phyloP scores from a whole-genome alignment of 768 basidiomycete species.

The Tephrocybe sp. region DNA sequence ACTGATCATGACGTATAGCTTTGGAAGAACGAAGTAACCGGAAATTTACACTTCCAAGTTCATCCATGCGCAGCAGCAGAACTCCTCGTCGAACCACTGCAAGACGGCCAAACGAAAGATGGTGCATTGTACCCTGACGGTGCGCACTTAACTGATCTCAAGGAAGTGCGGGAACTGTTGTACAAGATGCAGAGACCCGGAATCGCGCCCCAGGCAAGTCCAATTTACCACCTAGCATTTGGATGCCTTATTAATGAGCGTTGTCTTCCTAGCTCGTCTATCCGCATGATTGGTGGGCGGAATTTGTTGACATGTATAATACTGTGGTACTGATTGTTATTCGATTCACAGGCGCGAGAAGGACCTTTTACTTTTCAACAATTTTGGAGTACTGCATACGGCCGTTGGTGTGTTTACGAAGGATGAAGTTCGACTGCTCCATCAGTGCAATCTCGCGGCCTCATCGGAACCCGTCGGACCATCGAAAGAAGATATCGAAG shows the following conservation, averaged over 20 bases:
- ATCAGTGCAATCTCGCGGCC: constrained; percentile 87
- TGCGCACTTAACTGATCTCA: constrained; percentile 70
- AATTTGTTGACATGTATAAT: too few species aligned
- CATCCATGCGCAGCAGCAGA: constrained; percentile 77
- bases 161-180: constrained; percentile 67
- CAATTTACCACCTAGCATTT: background rate
- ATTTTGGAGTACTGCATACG: constrained; percentile 77
- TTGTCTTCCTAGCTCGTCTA: constrained; percentile 61
- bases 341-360: constrained; percentile 38
- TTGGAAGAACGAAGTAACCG: constrained; percentile 92
- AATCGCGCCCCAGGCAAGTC: constrained; percentile 72
- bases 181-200: constrained; percentile 89
- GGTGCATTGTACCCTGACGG: constrained; percentile 84
- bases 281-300: constrained; percentile 77
- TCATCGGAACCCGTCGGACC: constrained; percentile 73
- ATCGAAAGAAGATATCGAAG: constrained; percentile 58
- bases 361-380: constrained; percentile 85
- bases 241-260: background rate
- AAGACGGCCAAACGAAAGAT: constrained; percentile 52
- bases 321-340: too few species aligned
- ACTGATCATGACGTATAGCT: constrained; percentile 40
- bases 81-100: constrained; percentile 73
- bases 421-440: constrained; percentile 72
- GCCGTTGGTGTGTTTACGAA: constrained; percentile 74
- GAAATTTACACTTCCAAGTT: constrained; percentile 82